phyloP scores from a whole-genome alignment of 2,329 filamentous ascomycete species.

The Talaromyces sp. region DNA sequence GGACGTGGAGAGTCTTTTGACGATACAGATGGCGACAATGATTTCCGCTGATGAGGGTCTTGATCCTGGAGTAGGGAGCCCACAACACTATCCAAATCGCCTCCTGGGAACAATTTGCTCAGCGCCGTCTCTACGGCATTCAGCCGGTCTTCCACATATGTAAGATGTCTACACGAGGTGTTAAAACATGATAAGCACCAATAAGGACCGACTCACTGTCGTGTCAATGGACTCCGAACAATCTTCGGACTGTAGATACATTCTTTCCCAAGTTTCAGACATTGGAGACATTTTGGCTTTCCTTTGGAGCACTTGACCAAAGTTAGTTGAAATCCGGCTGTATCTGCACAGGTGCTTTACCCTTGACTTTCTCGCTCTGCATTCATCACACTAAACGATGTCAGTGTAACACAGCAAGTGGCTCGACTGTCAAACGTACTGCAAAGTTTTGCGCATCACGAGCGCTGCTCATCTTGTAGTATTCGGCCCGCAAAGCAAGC shows the following conservation, averaged over 20 bases:
- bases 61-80: constrained; percentile 38
- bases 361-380: constrained; percentile 40
- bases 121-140: constrained; percentile 39
- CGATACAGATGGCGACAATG: constrained; percentile 36
- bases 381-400: constrained; percentile 38
- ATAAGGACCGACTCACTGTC: constrained; percentile 33
- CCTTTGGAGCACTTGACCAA: constrained; percentile 41
- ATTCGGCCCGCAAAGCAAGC: constrained; percentile 12
- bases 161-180: constrained; percentile 32
- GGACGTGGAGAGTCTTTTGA: constrained; percentile 38
- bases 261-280: constrained; percentile 39
- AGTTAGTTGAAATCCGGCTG: not conserved
- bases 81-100: constrained; percentile 39
- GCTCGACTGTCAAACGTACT: constrained; percentile 27
- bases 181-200: not conserved
- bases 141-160: constrained; percentile 41
- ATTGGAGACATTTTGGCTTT: constrained; percentile 39
- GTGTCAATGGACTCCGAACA: constrained; percentile 41
- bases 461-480: constrained; percentile 36
- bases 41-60: constrained; percentile 29
- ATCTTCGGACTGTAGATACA: constrained; percentile 44
- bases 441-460: constrained; percentile 42
- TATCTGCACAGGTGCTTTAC: constrained; percentile 22
- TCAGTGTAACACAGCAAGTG: not conserved
- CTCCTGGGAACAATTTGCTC: constrained; percentile 38